Evolutionary conservation across 179 eudicot species (phyloP), one percentile per base, ranked within the genome.

Genomic region (Monotropa hypopitys): DNA sequence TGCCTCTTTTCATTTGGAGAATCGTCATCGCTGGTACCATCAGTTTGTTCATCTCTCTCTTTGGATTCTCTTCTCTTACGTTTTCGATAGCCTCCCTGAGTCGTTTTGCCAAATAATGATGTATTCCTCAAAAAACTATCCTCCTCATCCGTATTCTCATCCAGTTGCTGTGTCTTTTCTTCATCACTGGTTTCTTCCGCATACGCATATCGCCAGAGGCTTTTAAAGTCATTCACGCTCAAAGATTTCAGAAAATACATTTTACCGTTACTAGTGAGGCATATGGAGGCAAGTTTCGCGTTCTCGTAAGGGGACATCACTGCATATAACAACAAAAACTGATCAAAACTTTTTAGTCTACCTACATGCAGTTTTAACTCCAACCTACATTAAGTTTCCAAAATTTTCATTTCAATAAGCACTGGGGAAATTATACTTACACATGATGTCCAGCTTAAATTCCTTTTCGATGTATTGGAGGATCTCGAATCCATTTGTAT

Each of bases 231-330:
- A 16, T 77, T 51, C 51, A 33, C 63, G 33, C 76, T 80, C 73
- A 75, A 77, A 21, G 72, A 59, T 67, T 77, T 77, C 72, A 84
- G 3, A 56, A 77, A 71, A 78, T 74, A 72, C n/a, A 81, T 76
- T 66, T 38, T 45, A 69, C 35, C 69, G 32, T 70, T 66, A 30
- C 46, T 35, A 4, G 38, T 16, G 23, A 78, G 28, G 21, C n/a
- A 78, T 74, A n/a, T 57, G 5, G 75, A 42, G 66, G 11, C 61
- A n/a, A 63, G 45, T 47, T 73, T 79, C 23, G 26, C 26, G 42
- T 50, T 21, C 18, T 57, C 78, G 66, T 77, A 68, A 1, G 66
- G 77, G 51, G 57, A 20, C 79, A 82, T 75, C 38, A 72, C 87
- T 84, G 77, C 80, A 84, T 59, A n/a, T 12, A 26, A 56, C 2